Evolutionary conservation across 345 rosid species (phyloP), one percentile per base, ranked within the genome.

Genomic region (Eucalyptus albens): DNA sequence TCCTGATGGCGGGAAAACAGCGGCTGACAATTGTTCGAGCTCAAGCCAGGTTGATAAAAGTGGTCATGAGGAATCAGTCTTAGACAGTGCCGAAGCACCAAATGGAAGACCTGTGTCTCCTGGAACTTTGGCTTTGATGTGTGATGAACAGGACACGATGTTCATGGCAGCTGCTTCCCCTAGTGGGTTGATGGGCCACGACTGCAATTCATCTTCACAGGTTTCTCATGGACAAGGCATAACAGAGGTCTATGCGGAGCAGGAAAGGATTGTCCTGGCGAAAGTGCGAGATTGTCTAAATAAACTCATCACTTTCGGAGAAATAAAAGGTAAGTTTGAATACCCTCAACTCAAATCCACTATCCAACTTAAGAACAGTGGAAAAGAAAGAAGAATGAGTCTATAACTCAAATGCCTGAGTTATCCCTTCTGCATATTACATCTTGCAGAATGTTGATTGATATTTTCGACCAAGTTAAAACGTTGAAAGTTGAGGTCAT

Each of bases 81-180:
- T 93, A 49, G 98, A 94, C 88, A 94, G 95, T 86, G 92, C 88
- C 62, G 97, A 95, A 92, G 93, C 89, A 59, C 93, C 95, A 87
- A 95, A 95, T 92, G 94, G 90, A 72, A 95, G 96, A 90, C 99
- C 99, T 24, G 93, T 98, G 94, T 98, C 99, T 89, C 99, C 99
- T 77, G 99, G 97, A 91, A 98, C 99, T 72, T 92, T 98, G 94
- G 99, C 97, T 88, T 93, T 98, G 92, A 98, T 98, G 99, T 98
- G 99, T 89, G 98, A 98, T 92, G 99, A 98, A 90, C 95, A 97
- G 89, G 99, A 97, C 89, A 91, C 98, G 15, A 94, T 98, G 92
- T 95, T 96, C 88, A 94, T 94, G 95, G 93, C 94, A 80, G 93
- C 95, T 89, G 60, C 99, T 92, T 94, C 98, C 82, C 93, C 97